Conservation (phyloP, 176 grass and related monocot species). For the Rhynchospora breviuscula region DNA sequence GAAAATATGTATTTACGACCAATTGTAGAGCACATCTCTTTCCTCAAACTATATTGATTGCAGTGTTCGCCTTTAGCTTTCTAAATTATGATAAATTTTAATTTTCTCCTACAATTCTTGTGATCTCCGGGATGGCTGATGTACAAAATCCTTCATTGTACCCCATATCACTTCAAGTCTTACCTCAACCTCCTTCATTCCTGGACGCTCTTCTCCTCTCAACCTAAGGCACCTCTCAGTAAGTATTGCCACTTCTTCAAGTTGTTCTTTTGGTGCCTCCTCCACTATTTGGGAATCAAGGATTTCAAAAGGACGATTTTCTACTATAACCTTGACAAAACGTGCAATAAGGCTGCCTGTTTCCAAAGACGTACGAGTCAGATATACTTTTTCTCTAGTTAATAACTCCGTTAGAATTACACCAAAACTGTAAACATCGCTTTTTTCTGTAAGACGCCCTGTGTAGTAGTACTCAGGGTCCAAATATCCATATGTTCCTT, state of each 20-base stretch:
- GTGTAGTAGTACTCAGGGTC: too few relatives aligned
- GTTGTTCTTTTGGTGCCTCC: background rate
- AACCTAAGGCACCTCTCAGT: background rate
- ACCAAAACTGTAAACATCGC: constrained; percentile 26
- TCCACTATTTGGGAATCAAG: background rate
- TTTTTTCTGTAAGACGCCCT: too few relatives aligned
- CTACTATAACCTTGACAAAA: background rate
- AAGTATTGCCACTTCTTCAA: background rate
- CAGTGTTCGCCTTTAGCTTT: too few relatives aligned
- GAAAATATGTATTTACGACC: too few relatives aligned
- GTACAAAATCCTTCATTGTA: background rate
- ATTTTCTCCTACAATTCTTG: too few relatives aligned
- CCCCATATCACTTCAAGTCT: background rate
- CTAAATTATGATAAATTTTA: too few relatives aligned
- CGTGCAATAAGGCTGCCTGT: background rate
- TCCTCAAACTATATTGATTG: too few relatives aligned
- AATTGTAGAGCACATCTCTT: too few relatives aligned
- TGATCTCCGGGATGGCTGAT: too few relatives aligned
- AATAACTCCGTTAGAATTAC: constrained; percentile 21
- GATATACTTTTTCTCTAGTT: background rate
- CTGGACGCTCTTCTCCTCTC: background rate
- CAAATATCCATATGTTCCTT: constrained; percentile 10
- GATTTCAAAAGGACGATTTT: background rate
- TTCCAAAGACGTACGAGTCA: background rate
- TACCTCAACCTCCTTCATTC: background rate